phyloP scores from a whole-genome alignment of 1,284 basidiomycete genomes.

The Pseudozyma thailandica region DNA sequence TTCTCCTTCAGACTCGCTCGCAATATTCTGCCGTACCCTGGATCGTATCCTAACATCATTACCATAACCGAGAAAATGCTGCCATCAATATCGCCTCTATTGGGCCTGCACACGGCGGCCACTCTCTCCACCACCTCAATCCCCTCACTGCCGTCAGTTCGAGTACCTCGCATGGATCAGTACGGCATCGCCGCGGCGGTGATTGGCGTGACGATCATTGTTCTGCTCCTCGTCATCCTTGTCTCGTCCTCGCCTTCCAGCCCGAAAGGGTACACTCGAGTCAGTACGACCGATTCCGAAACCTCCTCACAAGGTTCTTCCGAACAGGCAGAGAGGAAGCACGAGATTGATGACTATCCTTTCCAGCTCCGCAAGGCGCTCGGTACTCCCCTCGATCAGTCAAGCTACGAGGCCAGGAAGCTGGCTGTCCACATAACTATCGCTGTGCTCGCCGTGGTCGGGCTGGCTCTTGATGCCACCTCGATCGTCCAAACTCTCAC shows the following conservation, averaged over 20 bases:
- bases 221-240: constrained; percentile 12
- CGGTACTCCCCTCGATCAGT: constrained; percentile 17
- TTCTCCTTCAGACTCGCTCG: too few species aligned
- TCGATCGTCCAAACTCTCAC: constrained; percentile 14
- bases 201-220: constrained; percentile 1
- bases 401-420: constrained; percentile 7
- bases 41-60: too few species aligned
- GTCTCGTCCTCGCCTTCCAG: not conserved
- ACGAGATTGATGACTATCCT: constrained; percentile 24
- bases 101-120: not conserved
- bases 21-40: too few species aligned
- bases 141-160: not conserved
- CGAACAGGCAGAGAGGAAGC: not conserved
- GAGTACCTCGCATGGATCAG: constrained; percentile 8
- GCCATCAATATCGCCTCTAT: constrained; percentile 17
- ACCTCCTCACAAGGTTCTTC: not conserved
- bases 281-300: constrained; percentile 2
- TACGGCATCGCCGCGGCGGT: constrained; percentile 13
- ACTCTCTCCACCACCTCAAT: not conserved
- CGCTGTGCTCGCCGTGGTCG: constrained; percentile 22
- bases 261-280: constrained; percentile 5
- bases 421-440: constrained; percentile 19
- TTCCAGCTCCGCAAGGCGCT: constrained; percentile 18
- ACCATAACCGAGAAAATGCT: too few species aligned
- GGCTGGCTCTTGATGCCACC: constrained; percentile 24